A percentile compares a stretch with the other conserved stretches of the same genome.
Conservation (phyloP, 1,284 basidiomycete species). For the Puccinia triticina region DNA sequence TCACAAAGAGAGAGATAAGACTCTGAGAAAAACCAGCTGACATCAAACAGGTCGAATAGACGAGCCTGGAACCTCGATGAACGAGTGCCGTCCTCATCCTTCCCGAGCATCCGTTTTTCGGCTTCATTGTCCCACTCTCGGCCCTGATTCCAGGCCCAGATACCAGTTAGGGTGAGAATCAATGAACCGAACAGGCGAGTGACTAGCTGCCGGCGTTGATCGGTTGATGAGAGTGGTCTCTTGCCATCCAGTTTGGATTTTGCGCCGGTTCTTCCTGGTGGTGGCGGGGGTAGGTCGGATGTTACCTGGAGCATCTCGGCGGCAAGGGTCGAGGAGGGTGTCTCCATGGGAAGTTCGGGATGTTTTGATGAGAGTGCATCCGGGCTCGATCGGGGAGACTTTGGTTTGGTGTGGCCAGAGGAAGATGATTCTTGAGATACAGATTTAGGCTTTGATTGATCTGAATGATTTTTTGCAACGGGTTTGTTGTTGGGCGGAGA, state of each 20-base stretch:
- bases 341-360: constrained; percentile 10
- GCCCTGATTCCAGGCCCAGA: constrained; percentile 57
- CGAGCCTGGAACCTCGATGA: constrained; percentile 52
- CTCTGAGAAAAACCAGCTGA: constrained; percentile 48
- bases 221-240: constrained; percentile 59
- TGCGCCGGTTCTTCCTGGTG: constrained; percentile 57
- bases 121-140: constrained; percentile 57
- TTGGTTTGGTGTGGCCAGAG: background rate
- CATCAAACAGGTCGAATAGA: constrained; percentile 57
- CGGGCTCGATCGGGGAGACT: constrained; percentile 4
- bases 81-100: constrained; percentile 52
- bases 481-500: no score
- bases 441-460: no score
- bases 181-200: constrained; percentile 54
- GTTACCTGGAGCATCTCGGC: constrained; percentile 46
- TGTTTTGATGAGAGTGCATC: background rate
- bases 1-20: background rate
- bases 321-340: constrained; percentile 43
- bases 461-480: no score
- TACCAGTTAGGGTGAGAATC: constrained; percentile 54
- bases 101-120: constrained; percentile 49
- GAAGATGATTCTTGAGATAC: no score
- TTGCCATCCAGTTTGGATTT: constrained; percentile 57
- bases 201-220: constrained; percentile 58
- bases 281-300: constrained; percentile 54